Percentiles rank a stretch among this genome's conserved stretches.
These are phyloP conservation scores for Amphibolis antarctica DNA, from an alignment of 106 monocot genomes.

Conservation along the genomic window DNA sequence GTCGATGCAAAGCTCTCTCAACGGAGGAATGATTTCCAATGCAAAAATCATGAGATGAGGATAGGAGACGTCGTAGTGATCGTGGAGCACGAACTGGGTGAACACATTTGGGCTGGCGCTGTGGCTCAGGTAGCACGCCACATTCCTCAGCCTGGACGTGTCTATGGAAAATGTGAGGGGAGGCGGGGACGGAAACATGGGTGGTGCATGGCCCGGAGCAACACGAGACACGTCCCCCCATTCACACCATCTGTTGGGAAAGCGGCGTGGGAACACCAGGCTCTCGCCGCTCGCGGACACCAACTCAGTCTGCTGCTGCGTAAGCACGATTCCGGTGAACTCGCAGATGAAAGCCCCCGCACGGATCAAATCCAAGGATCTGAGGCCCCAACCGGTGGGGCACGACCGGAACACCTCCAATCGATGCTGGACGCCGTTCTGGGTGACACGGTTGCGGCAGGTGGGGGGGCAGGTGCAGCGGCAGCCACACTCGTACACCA, in stretches of 20 bases:
- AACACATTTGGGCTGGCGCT: conserved; percentile 83
- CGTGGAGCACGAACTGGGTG: conserved; percentile 72
- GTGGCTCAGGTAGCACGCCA: conserved; percentile 83
- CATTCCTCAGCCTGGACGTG: conserved; percentile 67
- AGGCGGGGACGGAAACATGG: conserved; percentile 26
- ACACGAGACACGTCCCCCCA: conserved; percentile 91
- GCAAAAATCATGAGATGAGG: conserved; percentile 94
- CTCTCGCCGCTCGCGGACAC: conserved; percentile 32
- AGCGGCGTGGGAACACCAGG: conserved; percentile 50
- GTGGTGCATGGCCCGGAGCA: conserved; percentile 21
- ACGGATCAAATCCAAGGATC: conserved; percentile 79
- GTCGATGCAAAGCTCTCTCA: conserved; percentile 86
- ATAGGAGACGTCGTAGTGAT: conserved; percentile 51
- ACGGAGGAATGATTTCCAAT: conserved; percentile 76
- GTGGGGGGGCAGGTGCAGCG: conserved; percentile 49
- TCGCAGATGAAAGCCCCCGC: conserved; percentile 82
- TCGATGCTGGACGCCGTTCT: conserved; percentile 44
- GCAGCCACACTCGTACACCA: conserved; percentile 75
- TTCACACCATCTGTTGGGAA: conserved; percentile 65
- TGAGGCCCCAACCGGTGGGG: conserved; percentile 82
- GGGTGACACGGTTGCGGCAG: conserved; percentile 76
- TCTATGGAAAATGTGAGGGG: conserved; percentile 55
- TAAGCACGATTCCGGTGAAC: conserved; percentile 63
- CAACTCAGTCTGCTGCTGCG: conserved; percentile 47
- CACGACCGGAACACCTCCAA: conserved; percentile 79